Base-by-base conservation (phyloP, 1,284 basidiomycete genomes). In the Tilletiopsis washingtonensis region DNA sequence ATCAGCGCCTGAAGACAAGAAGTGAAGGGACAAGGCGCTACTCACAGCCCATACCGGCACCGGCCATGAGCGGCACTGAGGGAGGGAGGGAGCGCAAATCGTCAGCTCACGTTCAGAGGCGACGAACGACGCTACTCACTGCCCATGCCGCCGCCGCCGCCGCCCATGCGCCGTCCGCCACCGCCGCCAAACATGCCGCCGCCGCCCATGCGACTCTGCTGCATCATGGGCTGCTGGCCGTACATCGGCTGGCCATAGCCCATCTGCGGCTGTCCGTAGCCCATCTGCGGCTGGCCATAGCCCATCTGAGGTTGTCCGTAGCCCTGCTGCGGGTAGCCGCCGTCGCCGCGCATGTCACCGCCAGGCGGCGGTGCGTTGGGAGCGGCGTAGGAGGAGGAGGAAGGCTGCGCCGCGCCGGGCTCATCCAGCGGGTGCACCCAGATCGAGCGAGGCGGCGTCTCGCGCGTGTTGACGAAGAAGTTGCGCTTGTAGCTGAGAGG, bases 361-460 rank as follows among this genome's bases (percentile, higher is more conserved):
- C 32, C 29, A 5, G 39, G 47, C 2, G 66, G 64, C 3, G 66
- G 62, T 21, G 59, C 63, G 4, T 57, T 4, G 38, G 45, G 21
- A 26, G 45, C 11, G 38, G 34, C 3, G 24, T 26, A 38, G 32
- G 24, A 7, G 43, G 43, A 20, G 43, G 20, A 32, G 27, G 19
- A n/a, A 27, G 25, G 40, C 45, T 46, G 34, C 45, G 15, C 11
- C 14, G 7, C 20, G 24, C 37, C 25, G 42, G 45, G 45, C 24
- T 61, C 72, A 46, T 73, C 70, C 24, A 50, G 54, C 1, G 73
- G 73, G 43, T 74, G 72, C 1, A 56, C 45, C 73, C 73, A 74
- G 54, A 72, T 74, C 15, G 64, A 68, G 5, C 73, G 56, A 14
- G 73, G 68, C 3, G 73, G 73, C 5, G 47, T 58, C 1, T 66